These are phyloP conservation scores for Salisapilia sapeloensis DNA, from an alignment of 352 stramenopile genomes.

Conservation along the genomic window DNA sequence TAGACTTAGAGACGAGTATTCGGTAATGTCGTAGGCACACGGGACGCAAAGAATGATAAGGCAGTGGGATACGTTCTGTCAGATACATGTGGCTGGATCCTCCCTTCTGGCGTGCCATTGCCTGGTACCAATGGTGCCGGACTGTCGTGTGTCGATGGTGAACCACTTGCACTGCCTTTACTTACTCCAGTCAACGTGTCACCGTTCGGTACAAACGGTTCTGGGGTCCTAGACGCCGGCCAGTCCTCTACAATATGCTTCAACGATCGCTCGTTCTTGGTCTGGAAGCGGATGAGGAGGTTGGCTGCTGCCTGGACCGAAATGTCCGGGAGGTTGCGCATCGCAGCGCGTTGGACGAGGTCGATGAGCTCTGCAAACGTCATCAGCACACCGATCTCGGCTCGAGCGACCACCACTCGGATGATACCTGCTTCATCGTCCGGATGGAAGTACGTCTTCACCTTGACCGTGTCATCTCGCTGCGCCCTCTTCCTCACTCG, in stretches of 20 bases:
- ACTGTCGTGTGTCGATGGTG: too few species aligned
- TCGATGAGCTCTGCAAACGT: conserved; percentile 46
- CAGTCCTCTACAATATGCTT: conserved; percentile 27
- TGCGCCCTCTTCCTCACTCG: conserved; percentile 36
- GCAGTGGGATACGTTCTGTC: too few species aligned
- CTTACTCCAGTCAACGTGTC: too few species aligned
- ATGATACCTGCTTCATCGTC: conserved; percentile 40
- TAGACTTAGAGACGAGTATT: too few species aligned
- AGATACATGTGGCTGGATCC: too few species aligned
- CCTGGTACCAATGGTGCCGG: too few species aligned
- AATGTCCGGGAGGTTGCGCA: conserved; percentile 40
- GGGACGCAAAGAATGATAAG: too few species aligned
- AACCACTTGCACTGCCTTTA: too few species aligned
- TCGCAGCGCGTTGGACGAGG: conserved; percentile 24
- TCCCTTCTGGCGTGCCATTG: too few species aligned
- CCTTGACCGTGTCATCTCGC: conserved; percentile 1
- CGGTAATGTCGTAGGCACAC: too few species aligned
- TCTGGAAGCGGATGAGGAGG: conserved; percentile 25
- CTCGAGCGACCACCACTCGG: conserved; percentile 28
- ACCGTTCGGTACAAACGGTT: too few species aligned
- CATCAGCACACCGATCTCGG: conserved; percentile 44
- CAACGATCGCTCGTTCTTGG: conserved; percentile 29
- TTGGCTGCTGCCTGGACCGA: conserved; percentile 31
- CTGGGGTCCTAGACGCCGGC: conserved; percentile 5
- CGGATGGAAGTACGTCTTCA: conserved; percentile 21